Evolutionary conservation across 2,329 filamentous ascomycete species (phyloP).

Genomic region (Pseudodiploospora longispora): DNA sequence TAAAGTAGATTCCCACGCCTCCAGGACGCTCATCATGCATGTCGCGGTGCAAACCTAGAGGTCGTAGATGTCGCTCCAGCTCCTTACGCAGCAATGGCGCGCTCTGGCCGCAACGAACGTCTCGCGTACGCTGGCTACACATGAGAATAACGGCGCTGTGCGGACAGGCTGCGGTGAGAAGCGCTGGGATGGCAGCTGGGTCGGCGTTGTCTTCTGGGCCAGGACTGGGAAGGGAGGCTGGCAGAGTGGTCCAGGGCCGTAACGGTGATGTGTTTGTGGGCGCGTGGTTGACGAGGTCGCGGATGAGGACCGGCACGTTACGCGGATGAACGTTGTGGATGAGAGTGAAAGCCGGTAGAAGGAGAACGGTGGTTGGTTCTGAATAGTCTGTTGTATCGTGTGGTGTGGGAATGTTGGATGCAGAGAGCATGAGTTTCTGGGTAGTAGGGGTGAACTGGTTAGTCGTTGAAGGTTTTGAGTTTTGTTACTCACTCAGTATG

Average conservation of each 20-base stretch:
- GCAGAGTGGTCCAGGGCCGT: constrained; percentile 27
- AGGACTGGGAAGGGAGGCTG: constrained; percentile 21
- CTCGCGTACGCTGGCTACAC: constrained; percentile 89
- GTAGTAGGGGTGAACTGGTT: too few species aligned
- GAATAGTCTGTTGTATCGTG: constrained; percentile 54
- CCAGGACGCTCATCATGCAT: constrained; percentile 81
- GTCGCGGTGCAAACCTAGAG: constrained; percentile 77
- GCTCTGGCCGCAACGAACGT: constrained; percentile 88
- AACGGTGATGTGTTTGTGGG: constrained; percentile 69
- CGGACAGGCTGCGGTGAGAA: constrained; percentile 50
- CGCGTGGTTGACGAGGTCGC: constrained; percentile 57
- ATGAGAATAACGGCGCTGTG: constrained; percentile 84
- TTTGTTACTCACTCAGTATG: background rate
- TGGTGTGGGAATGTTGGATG: constrained; percentile 82
- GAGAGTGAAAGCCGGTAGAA: constrained; percentile 77
- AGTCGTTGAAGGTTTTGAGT: constrained; percentile 2
- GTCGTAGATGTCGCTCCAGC: constrained; percentile 80
- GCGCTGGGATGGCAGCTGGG: constrained; percentile 19
- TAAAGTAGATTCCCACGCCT: constrained; percentile 92
- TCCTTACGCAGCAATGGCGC: constrained; percentile 84
- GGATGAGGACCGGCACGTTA: constrained; percentile 63
- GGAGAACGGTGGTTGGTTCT: constrained; percentile 67
- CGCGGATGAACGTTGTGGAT: constrained; percentile 77
- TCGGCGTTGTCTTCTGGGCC: constrained; percentile 9
- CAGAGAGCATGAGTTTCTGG: constrained; percentile 80